A percentile compares a stretch with the other conserved stretches of the same genome.
These are phyloP conservation scores for Penicillium odoratum DNA, from an alignment of 495 filamentous ascomycete species.

Conservation along the genomic window DNA sequence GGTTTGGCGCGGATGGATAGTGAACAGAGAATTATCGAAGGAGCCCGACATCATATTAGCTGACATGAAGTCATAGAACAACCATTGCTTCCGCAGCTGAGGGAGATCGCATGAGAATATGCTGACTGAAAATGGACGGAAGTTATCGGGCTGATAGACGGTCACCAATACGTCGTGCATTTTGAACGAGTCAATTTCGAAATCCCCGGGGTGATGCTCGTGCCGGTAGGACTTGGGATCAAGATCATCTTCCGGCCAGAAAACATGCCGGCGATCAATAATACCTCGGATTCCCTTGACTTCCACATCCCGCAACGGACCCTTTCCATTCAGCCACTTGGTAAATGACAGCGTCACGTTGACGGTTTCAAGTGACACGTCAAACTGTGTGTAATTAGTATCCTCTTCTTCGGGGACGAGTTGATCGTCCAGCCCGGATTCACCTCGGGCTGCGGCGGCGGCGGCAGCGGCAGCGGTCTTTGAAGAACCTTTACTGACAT, in stretches of 20 bases:
- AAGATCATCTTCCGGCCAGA: conserved; percentile 65
- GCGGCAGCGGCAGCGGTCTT: conserved; percentile 83
- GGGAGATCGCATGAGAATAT: conserved; percentile 95
- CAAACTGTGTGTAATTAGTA: conserved; percentile 96
- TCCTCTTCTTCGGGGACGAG: conserved; percentile 66
- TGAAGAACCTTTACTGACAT: conserved; percentile 92
- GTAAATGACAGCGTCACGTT: conserved; percentile 97
- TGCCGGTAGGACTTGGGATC: conserved; percentile 88
- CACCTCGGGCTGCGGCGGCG: conserved; percentile 64
- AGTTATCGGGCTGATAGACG: conserved; percentile 83
- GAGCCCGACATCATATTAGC: conserved; percentile 96
- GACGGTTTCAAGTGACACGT: conserved; percentile 89
- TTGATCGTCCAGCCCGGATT: conserved; percentile 23
- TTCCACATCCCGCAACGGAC: conserved; percentile 86
- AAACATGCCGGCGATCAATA: conserved; percentile 80
- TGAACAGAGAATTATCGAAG: conserved; percentile 94
- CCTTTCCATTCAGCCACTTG: conserved; percentile 98
- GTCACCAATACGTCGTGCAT: conserved; percentile 92
- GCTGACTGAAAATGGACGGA: conserved; percentile 91
- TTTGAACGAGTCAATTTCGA: conserved; percentile 94
- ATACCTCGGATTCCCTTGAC: conserved; percentile 96
- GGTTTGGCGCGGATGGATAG: conserved; percentile 89
- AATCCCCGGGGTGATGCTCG: conserved; percentile 88
- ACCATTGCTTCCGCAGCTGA: conserved; percentile 88
- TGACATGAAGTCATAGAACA: conserved; percentile 96